Base-by-base conservation (phyloP, 805 yeast species). In the Kodamaea lidongshanica region DNA sequence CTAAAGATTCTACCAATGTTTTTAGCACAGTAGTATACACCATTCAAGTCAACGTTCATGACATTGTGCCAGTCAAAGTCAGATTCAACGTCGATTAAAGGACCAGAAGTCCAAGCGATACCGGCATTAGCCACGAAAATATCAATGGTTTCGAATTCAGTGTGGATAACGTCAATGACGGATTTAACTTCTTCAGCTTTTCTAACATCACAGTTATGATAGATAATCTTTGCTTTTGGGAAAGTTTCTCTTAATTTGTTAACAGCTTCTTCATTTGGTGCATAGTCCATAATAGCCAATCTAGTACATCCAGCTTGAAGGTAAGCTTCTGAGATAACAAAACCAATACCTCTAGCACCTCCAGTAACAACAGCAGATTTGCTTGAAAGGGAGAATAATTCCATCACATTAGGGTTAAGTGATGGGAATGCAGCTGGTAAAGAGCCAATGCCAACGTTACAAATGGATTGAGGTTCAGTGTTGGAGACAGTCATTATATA, bases 11-110 rank as follows among this genome's bases (percentile, higher is more conserved):
- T 63, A 29, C 95, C 96, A 22, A 78, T 72, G 30, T 70, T 61
- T 61, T 80, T 79, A 38, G 94, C 79, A 49, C 88, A 73, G 58
- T 80, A 80, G 61, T 78, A 85, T 25, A 80, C 82, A 7, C 92
- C 86, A 50, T 82, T 78, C 38, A 87, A 63, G 52, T 87, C 92
- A 33, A 82, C 73, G 49, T 76, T 72, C 50, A 85, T 69, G 33
- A 86, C 74, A 42, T 74, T 74, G 52, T 70, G 63, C 88, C 94
- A 87, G 45, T 74, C 77, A 41, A 66, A 66, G 39, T 73, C 74
- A 27, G 61, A 66, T 21, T 57, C 61, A 16, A 51, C 58, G 42
- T 60, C 61, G 34, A 64, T 54, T 37, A 64, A 41, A 15, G 56
- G 44, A 22, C 70, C 70, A 0, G 66, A 48, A 34, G 63, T 59